Evolutionary conservation across 306 rosid species (phyloP).

Genomic region (Castanospermum australe): DNA sequence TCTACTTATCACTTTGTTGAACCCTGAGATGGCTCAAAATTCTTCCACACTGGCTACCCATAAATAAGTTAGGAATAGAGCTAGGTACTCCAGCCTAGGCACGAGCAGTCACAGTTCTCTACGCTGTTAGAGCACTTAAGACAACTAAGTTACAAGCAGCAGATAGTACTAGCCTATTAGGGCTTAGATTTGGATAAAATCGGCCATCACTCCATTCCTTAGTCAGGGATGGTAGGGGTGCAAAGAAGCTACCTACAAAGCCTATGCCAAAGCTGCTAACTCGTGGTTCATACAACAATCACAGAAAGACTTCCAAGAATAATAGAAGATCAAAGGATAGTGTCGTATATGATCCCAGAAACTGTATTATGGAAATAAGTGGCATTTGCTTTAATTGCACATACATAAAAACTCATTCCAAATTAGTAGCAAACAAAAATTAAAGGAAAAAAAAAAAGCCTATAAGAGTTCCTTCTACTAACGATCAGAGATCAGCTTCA

Average conservation of each 20-base stretch:
- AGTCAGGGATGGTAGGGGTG: neutral
- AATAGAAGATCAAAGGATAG: neutral
- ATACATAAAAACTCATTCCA: neutral
- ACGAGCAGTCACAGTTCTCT: neutral
- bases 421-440: neutral
- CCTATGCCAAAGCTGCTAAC: neutral
- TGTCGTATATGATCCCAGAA: neutral
- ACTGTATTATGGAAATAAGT: neutral
- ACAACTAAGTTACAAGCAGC: neutral
- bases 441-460: neutral
- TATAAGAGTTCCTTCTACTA: neutral
- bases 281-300: neutral
- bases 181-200: neutral
- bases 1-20: neutral
- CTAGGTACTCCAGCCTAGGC: neutral
- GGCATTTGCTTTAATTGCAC: neutral
- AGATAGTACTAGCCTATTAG: too few relatives aligned
- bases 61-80: neutral
- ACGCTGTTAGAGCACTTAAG: neutral
- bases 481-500: neutral
- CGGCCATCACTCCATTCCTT: neutral
- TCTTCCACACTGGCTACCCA: neutral
- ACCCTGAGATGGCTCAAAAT: neutral
- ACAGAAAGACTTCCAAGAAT: neutral
- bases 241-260: conserved; percentile 15